Evolutionary conservation across 2,329 filamentous ascomycete species (phyloP).

Genomic region (Cladosporium phlei): DNA sequence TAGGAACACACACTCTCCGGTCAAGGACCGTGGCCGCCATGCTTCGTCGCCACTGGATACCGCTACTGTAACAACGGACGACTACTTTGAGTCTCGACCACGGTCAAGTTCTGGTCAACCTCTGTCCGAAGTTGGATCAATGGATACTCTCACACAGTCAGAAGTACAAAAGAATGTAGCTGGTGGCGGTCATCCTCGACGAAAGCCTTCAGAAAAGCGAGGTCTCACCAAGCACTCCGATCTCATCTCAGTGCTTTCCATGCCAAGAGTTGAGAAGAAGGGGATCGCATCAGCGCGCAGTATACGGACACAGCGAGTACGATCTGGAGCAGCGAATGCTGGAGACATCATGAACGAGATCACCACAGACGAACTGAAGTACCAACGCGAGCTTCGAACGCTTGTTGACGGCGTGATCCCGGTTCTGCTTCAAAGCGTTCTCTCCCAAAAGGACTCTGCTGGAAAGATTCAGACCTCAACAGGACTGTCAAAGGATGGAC

Average conservation of each 20-base stretch:
- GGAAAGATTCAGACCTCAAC: conserved; percentile 24
- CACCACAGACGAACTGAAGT: conserved; percentile 76
- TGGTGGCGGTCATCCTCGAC: conserved; percentile 28
- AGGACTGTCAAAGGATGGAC: conserved; percentile 47
- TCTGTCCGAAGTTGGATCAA: conserved; percentile 57
- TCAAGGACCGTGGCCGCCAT: conserved; percentile 34
- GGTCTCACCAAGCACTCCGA: conserved; percentile 88
- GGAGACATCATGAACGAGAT: conserved; percentile 76
- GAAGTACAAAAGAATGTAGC: conserved; percentile 29
- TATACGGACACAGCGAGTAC: conserved; percentile 67
- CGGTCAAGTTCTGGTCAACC: conserved; percentile 15
- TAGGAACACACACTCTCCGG: conserved; percentile 38
- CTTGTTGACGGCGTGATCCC: conserved; percentile 93
- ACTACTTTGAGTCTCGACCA: neutral
- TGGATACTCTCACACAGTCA: conserved; percentile 44
- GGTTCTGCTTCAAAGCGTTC: conserved; percentile 78
- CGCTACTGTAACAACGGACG: conserved; percentile 32
- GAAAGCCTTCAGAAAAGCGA: conserved; percentile 54
- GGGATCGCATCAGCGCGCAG: conserved; percentile 74
- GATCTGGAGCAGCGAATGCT: conserved; percentile 61
- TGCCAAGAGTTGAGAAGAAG: conserved; percentile 58
- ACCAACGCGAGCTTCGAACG: conserved; percentile 85
- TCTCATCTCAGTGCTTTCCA: conserved; percentile 83
- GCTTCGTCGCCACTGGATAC: conserved; percentile 25
- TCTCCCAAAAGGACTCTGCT: conserved; percentile 62